Conservation (phyloP, 2,329 filamentous ascomycete genomes). For the Exophiala lecanii-corni region DNA sequence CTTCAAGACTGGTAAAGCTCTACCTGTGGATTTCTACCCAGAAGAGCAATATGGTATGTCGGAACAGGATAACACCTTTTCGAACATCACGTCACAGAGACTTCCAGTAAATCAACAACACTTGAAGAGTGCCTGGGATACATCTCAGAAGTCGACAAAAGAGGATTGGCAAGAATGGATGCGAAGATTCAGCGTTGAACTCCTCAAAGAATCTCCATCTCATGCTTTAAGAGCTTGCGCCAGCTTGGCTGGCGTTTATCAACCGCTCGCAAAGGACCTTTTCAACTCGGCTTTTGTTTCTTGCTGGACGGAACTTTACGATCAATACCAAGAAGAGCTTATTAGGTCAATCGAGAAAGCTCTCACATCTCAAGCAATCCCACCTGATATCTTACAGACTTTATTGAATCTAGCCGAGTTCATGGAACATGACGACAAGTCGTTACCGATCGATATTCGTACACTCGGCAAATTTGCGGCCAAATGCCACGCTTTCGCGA, state of each 20-base stretch:
- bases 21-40: conserved; percentile 92
- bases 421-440: conserved; percentile 99
- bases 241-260: conserved; percentile 82
- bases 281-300: conserved; percentile 99
- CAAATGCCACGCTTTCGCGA: conserved; percentile 95
- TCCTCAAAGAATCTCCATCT: conserved; percentile 92
- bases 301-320: conserved; percentile 97
- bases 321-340: conserved; percentile 93
- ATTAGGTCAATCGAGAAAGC: conserved; percentile 94
- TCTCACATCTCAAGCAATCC: conserved; percentile 90
- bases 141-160: conserved; percentile 90
- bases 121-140: conserved; percentile 95
- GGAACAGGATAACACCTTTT: conserved; percentile 59
- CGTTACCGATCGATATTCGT: conserved; percentile 92
- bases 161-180: conserved; percentile 99
- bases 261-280: conserved; percentile 82
- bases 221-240: conserved; percentile 92
- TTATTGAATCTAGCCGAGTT: conserved; percentile 96
- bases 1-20: conserved; percentile 84
- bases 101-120: conserved; percentile 96
- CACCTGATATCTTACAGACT: conserved; percentile 89
- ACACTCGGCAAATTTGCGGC: conserved; percentile 91
- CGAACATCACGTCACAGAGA: conserved; percentile 62
- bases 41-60: conserved; percentile 75
- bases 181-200: conserved; percentile 87